phyloP scores from a whole-genome alignment of 2,329 filamentous ascomycete species.

The Colletotrichum cereale region DNA sequence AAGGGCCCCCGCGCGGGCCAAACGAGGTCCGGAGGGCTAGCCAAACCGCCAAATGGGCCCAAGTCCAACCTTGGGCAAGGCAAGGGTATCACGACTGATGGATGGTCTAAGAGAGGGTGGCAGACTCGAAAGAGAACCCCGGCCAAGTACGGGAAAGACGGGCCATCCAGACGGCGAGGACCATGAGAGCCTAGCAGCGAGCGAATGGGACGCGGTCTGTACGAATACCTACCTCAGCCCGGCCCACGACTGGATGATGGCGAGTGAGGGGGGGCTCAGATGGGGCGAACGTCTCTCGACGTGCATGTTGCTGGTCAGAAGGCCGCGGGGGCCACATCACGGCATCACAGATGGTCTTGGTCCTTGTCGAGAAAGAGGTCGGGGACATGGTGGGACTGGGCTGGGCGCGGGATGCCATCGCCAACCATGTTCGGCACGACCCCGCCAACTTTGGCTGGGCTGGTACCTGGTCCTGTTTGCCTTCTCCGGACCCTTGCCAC shows the following conservation, averaged over 20 bases:
- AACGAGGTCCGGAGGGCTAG: conserved; percentile 47
- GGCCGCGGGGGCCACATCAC: conserved; percentile 11
- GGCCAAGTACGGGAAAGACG: conserved; percentile 38
- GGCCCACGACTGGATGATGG: conserved; percentile 22
- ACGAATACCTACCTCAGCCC: no score
- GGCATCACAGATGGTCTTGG: conserved; percentile 23
- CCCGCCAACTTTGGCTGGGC: conserved; percentile 15
- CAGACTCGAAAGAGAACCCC: conserved; percentile 40
- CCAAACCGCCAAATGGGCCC: conserved; percentile 45
- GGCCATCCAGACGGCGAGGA: conserved; percentile 20
- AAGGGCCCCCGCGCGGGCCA: conserved; percentile 49
- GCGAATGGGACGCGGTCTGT: conserved; percentile 30
- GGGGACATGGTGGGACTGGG: conserved; percentile 17
- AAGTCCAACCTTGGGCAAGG: conserved; percentile 38
- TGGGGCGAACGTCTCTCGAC: conserved; percentile 35
- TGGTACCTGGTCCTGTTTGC: background rate
- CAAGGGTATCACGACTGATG: conserved; percentile 33
- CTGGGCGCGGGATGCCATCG: conserved; percentile 26
- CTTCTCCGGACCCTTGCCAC: conserved; percentile 11
- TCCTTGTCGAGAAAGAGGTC: conserved; percentile 21
- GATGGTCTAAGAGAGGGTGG: conserved; percentile 14
- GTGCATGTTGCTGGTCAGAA: conserved; percentile 38
- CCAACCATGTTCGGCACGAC: conserved; percentile 28
- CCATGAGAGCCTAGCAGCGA: conserved; percentile 8
- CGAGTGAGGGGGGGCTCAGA: conserved; percentile 33